Evolutionary conservation across 495 filamentous ascomycete genomes (phyloP).

Genomic region (Lophiostoma macrostomum): DNA sequence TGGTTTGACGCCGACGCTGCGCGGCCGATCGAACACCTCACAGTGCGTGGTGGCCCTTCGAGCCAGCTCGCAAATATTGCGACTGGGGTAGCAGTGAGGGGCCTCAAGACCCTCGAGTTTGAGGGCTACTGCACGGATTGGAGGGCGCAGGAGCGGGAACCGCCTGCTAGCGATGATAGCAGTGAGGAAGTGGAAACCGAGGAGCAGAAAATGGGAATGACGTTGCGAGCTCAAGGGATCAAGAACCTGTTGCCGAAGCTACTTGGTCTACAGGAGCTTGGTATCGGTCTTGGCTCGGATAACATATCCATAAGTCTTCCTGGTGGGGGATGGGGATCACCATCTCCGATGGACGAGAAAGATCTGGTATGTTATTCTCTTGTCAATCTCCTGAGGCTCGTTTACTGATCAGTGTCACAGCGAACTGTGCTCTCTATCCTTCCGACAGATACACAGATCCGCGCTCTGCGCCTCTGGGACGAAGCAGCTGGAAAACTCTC

Average conservation of each 20-base stretch:
- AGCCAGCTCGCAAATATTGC: not conserved
- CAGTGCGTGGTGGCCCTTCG: not conserved
- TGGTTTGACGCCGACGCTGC: constrained; percentile 4
- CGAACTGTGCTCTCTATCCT: constrained; percentile 11
- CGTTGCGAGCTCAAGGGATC: not conserved
- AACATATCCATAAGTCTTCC: not conserved
- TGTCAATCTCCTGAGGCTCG: not conserved
- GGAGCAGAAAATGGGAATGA: not conserved
- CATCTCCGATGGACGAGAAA: constrained; percentile 7
- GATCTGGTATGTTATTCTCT: constrained; percentile 13
- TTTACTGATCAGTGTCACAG: not conserved
- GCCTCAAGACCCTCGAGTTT: constrained; percentile 2
- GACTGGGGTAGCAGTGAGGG: not conserved
- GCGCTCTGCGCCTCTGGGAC: constrained; percentile 20
- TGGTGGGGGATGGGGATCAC: not conserved
- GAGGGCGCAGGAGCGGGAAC: constrained; percentile 2
- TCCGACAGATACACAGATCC: constrained; percentile 3
- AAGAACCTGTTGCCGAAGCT: constrained; percentile 2
- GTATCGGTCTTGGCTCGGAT: constrained; percentile 7
- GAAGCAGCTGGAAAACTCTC: not conserved
- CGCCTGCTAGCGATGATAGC: no score
- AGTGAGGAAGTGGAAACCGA: constrained; percentile 1
- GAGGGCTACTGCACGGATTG: constrained; percentile 1
- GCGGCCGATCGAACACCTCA: constrained; percentile 5
- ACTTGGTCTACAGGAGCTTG: constrained; percentile 4